Percentiles rank a stretch among this genome's conserved stretches.
Conservation (phyloP, 306 rosid species). For the Dicorynia guianensis region DNA sequence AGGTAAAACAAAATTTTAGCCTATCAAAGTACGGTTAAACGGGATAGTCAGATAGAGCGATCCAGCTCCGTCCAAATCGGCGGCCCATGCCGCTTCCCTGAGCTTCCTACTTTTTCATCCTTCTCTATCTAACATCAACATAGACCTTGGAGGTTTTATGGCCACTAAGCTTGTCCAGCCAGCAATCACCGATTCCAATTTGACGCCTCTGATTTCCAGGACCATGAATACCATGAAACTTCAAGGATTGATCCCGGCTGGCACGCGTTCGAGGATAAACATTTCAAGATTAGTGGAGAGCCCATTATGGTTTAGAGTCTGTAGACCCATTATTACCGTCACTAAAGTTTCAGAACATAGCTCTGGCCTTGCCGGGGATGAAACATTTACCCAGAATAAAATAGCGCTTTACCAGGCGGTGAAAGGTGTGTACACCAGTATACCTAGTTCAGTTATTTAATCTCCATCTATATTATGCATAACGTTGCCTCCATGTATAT, state of each 20-base stretch:
- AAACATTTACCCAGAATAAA: slow-evolving; percentile 58
- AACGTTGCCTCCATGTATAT: no score
- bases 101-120: neutral
- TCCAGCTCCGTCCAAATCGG: neutral
- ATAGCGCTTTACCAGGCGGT: slow-evolving; percentile 60
- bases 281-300: slow-evolving; percentile 52
- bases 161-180: slow-evolving; percentile 55
- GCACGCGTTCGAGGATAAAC: slow-evolving; percentile 41
- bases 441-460: neutral
- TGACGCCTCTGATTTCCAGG: slow-evolving; percentile 39
- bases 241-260: slow-evolving; percentile 32
- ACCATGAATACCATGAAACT: slow-evolving; percentile 46
- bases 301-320: slow-evolving; percentile 53
- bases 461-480: no score
- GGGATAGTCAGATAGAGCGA: no score
- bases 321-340: slow-evolving; percentile 45
- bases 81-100: neutral
- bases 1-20: no score
- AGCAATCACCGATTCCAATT: slow-evolving; percentile 50
- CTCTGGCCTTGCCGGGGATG: slow-evolving; percentile 58
- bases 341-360: slow-evolving; percentile 55
- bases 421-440: slow-evolving; percentile 52
- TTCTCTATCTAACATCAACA: neutral
- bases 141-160: slow-evolving; percentile 45
- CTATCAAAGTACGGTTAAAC: no score